Percentiles rank a stretch among this genome's conserved stretches.
These are phyloP conservation scores for Mucor circinelloides DNA, from an alignment of 371 early-diverging fungal genomes.

Conservation along the genomic window DNA sequence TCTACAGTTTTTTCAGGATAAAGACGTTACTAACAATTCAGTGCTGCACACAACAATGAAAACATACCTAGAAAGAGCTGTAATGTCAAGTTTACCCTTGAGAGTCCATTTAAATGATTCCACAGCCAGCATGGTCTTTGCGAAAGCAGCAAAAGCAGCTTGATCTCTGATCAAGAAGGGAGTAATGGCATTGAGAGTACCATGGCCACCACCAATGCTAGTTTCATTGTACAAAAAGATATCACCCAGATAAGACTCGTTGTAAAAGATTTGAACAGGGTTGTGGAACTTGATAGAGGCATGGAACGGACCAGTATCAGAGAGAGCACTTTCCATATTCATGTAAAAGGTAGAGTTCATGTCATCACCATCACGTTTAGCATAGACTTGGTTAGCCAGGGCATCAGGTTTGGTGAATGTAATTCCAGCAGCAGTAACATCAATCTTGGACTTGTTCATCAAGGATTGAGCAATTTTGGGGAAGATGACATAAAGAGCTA, in stretches of 20 bases:
- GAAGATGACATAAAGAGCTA: conserved; percentile 59
- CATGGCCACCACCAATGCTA: conserved; percentile 53
- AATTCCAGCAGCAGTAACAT: conserved; percentile 53
- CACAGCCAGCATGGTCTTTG: conserved; percentile 56
- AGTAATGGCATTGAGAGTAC: conserved; percentile 42
- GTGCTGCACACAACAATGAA: conserved; percentile 15
- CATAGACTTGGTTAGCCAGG: conserved; percentile 11
- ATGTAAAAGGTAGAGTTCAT: conserved; percentile 48
- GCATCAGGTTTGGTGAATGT: conserved; percentile 40
- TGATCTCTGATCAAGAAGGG: conserved; percentile 51
- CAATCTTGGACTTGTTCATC: conserved; percentile 55
- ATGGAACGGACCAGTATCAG: conserved; percentile 62
- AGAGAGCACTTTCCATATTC: conserved; percentile 51
- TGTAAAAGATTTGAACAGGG: conserved; percentile 43
- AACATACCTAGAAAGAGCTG: conserved; percentile 56
- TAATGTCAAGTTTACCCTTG: conserved; percentile 59
- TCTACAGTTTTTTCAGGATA: conserved; percentile 19
- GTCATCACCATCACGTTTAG: conserved; percentile 37
- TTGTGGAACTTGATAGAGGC: conserved; percentile 53
- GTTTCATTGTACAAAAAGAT: conserved; percentile 52
- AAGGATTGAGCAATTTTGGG: conserved; percentile 63
- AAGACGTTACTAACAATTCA: conserved; percentile 24
- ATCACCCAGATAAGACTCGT: conserved; percentile 52
- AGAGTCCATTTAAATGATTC: conserved; percentile 59
- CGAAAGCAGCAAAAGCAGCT: conserved; percentile 52